Evolutionary conservation across 2,329 filamentous ascomycete species (phyloP), one percentile per base, ranked within the genome.

Genomic region (Hypoxylon sp.): DNA sequence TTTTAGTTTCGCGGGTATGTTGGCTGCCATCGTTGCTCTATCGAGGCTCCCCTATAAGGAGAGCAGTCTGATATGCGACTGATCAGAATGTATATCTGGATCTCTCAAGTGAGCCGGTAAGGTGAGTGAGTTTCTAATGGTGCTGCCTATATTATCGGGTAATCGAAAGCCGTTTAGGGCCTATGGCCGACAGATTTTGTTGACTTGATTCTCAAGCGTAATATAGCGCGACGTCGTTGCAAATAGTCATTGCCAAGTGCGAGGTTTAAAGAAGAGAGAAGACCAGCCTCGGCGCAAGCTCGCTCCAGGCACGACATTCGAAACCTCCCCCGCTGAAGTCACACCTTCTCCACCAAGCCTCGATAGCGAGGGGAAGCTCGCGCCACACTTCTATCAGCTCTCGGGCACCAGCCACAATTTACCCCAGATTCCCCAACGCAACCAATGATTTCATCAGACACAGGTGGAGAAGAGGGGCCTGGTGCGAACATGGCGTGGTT

Each of bases 1-100:
- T 82, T 92, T 94, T 76, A 99, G 86, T 77, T 88, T 88, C 35
- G 87, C 84, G 14, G 94, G 94, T 63, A 95, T 84, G 62, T 85
- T 84, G 75, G 88, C 86, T 55, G 93, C 89, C 95, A 97, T 97
- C 71, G 64, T 82, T 53, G 61, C 44, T 13, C 25, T 49, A n/a
- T 7, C n/a, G 14, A 20, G 13, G 40, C 20, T 49, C 14, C 25
- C 17, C 49, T 37, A 33, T 20, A 42, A 44, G 17, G 44, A 13
- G 54, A 2, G 35, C n/a, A n/a, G 11, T 27, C 31, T 22, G 57
- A 25, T 48, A 27, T n/a, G 49, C 6, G 53, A 40, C 25, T 5
- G 13, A 14, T 13, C 11, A 17, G 46, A 59, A 58, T 64, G 27
- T 50, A 42, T 22, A 20, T 42, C 17, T 2, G 11, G 17, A 33